Base-by-base conservation (phyloP, 768 basidiomycete species). In the Tricholoma furcatifolium region DNA sequence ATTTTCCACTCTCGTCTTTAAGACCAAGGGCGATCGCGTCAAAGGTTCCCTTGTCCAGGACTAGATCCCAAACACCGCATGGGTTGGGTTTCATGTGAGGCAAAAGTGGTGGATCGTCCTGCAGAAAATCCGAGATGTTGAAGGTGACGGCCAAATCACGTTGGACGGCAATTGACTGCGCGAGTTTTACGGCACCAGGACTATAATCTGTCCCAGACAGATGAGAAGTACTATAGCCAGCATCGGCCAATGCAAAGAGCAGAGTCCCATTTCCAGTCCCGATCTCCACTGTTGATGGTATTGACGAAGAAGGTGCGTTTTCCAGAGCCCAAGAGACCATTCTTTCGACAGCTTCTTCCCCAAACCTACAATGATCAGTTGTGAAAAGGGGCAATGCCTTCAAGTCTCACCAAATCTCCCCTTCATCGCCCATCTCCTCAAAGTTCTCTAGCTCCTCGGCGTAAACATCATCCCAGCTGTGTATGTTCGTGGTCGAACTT, bases 41-140 rank as follows among this genome's bases (percentile, higher is more conserved):
- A 62, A 83, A 91, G 0, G 91, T 93, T n/a, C 91, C 91, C 65
- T 93, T 93, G 68, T 93, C 91, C 51, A 93, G 63, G 14, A 93
- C 63, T 6, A 92, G 68, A 62, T 91, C 87, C 91, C 91, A 93
- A 31, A 59, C 59, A 42, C 64, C 69, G 9, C 63, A 54, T 54
- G 50, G 38, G 35, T 14, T 59, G n/a, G 45, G 39, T 56, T 57
- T 51, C 47, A 61, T 65, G 17, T 56, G 47, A 9, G 67, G 48
- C 20, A 74, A 62, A 2, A 45, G 32, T 11, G 72, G 70, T 1
- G 85, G 83, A 35, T 76, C 74, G 4, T 82, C 74, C 9, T 70
- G 64, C 34, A 93, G 67, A 60, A 93, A 88, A 69, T 93, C 84
- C 62, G 84, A 85, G 11, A 67, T 68, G 20, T 65, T 67, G 67